Evolutionary conservation across 805 yeast species (phyloP), one percentile per base, ranked within the genome.

Genomic region (Pichia californica): DNA sequence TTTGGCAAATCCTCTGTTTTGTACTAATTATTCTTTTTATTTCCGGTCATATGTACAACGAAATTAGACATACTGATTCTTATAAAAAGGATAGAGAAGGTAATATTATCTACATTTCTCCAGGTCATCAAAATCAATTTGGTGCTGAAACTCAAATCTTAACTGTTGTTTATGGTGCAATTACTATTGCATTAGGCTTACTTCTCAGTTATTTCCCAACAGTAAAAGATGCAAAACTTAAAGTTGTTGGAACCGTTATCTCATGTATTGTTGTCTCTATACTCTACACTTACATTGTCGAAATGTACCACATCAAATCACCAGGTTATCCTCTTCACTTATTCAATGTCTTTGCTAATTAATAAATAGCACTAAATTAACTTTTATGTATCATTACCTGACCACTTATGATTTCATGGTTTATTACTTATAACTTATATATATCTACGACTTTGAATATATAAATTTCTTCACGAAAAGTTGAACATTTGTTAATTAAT

Each of bases 21-120:
- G 67, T 83, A 44, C 53, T 75, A 16, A 73, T 86, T 30, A 67
- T 89, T 47, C 66, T 88, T 52, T 85, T 89, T 70, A 79, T 76
- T 38, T 71, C 91, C 7, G 99, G 99, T 15, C 84, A 88, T 66
- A 93, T 93, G 99, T 93, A 79, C 74, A 89, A 88, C 62, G 75
- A 77, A 52, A 93, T 93, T 50, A 78, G 97, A 62, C 74, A 75
- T 31, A 72, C 81, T 7, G 88, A 73, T 26, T 85, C 81, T 58
- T 69, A 81, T 33, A 72, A 73, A 51, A 70, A 67, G 28, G 63
- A 58, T 20, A 55, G 51, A 8, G 59, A 70, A 36, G 76, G 75
- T 9, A 42, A 47, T 2, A 59, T 56, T 4, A 59, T 58, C 8
- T 74, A 71, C 50, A 62, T 73, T 47, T 49, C 59, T 3, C 68